Base-by-base conservation (phyloP, 345 rosid species). In the Lepidium didymum region DNA sequence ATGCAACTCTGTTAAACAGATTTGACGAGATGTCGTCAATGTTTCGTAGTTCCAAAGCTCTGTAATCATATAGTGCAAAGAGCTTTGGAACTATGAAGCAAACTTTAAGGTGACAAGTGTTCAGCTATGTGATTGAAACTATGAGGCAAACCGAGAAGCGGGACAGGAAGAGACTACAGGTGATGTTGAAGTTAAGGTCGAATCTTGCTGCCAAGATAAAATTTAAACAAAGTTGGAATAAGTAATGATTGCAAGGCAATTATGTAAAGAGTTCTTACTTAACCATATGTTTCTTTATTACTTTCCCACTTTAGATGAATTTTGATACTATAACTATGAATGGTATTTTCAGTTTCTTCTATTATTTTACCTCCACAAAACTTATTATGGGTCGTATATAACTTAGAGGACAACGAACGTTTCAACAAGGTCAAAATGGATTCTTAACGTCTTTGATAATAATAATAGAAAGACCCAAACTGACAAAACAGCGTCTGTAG, bases 401-500 rank as follows among this genome's bases (percentile, higher is more conserved):
- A 33, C 41, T 31, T 61, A 61, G 16, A 43, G 15, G 25, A 10
- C 42, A 44, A 61, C n/a, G n/a, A n/a, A n/a, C n/a, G n/a, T n/a
- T n/a, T n/a, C n/a, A n/a, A n/a, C n/a, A n/a, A n/a, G n/a, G n/a
- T n/a, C n/a, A n/a, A n/a, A n/a, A 19, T 19, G 21, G 1, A 3
- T 10, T 5, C 3, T 19, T 2, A 8, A 19, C 6, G 18, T 46
- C 2, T 14, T 10, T 0, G 19, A 9, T 9, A 18, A 9, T 4
- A 46, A 3, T 0, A 0, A 0, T 10, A 5, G 6, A 49, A 7
- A 11, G 15, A 8, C 33, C 1, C 1, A 1, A 2, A 0, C 1
- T 3, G 0, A 0, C 10, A 19, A 21, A 27, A 5, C 6, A 21
- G 80, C 75, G 91, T 84, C 69, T 87, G 91, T 85, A 87, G 91